Evolutionary conservation across 345 rosid species (phyloP).

Genomic region (Trapa bicornis): DNA sequence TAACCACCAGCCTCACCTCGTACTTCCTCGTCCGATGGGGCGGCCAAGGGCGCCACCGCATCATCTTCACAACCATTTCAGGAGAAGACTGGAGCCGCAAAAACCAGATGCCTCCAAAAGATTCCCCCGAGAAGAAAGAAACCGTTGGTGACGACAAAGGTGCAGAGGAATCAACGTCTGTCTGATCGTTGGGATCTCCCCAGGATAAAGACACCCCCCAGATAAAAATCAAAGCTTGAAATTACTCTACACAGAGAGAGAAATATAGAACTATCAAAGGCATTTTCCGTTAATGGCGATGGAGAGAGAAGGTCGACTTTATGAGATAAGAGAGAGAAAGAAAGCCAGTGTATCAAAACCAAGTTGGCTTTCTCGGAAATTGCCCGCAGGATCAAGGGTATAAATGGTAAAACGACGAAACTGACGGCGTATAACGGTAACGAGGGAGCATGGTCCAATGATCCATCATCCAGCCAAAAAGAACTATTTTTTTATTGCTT

Average conservation of each 20-base stretch:
- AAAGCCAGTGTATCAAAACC: background rate
- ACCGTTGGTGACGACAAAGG: background rate
- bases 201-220: background rate
- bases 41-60: slow-evolving; percentile 45
- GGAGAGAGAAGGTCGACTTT: too few relatives aligned
- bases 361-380: background rate
- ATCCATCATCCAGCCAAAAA: too few relatives aligned
- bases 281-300: background rate
- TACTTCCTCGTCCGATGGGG: slow-evolving; percentile 22
- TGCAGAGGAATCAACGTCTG: background rate
- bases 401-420: background rate
- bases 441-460: background rate
- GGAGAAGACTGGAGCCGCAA: background rate
- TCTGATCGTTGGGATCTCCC: background rate
- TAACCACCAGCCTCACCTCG: slow-evolving; percentile 26
- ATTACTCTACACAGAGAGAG: background rate
- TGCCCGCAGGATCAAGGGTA: background rate
- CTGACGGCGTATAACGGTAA: background rate
- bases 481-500: too few relatives aligned
- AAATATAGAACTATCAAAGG: background rate
- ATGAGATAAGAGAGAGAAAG: slow-evolving; percentile 1
- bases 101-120: background rate
- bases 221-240: background rate
- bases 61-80: slow-evolving; percentile 38
- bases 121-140: background rate